Conservation (phyloP, 306 rosid genomes). For the Sicyos edulis region DNA sequence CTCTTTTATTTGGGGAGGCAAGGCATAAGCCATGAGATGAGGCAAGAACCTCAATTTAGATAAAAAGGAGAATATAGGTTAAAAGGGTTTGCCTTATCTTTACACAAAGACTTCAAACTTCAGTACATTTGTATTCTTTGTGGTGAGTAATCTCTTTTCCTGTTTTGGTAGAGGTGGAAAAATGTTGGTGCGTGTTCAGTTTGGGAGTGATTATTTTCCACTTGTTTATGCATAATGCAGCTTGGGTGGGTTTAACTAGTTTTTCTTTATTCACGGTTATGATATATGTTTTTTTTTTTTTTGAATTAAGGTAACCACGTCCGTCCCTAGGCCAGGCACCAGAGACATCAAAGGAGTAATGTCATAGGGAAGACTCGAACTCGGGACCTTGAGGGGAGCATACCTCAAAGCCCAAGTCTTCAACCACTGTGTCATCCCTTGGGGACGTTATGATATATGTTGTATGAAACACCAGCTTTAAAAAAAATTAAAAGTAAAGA, state of each 20-base stretch:
- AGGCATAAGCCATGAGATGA: neutral
- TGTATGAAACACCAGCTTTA: too few relatives aligned
- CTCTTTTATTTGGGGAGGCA: neutral
- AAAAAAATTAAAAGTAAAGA: neutral
- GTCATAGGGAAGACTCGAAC: too few relatives aligned
- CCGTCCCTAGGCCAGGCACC: too few relatives aligned
- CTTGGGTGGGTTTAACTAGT: neutral
- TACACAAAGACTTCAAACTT: neutral
- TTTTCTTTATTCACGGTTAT: neutral
- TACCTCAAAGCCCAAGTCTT: too few relatives aligned
- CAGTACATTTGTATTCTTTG: neutral
- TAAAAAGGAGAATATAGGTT: neutral
- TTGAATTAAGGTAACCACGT: too few relatives aligned
- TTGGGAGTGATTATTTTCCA: slow-evolving; percentile 11
- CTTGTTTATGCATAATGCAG: slow-evolving; percentile 2
- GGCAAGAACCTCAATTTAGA: neutral
- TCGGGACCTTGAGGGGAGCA: too few relatives aligned
- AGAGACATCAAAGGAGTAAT: too few relatives aligned
- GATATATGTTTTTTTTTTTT: neutral
- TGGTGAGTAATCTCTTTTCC: too few relatives aligned
- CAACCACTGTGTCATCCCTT: too few relatives aligned
- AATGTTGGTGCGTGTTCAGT: too few relatives aligned
- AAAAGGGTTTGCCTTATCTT: neutral
- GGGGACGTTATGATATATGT: too few relatives aligned
- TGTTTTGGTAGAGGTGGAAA: too few relatives aligned